A percentile compares a stretch with the other conserved stretches of the same genome.
phyloP scores from a whole-genome alignment of 345 rosid species.

The Aurinia saxatilis region DNA sequence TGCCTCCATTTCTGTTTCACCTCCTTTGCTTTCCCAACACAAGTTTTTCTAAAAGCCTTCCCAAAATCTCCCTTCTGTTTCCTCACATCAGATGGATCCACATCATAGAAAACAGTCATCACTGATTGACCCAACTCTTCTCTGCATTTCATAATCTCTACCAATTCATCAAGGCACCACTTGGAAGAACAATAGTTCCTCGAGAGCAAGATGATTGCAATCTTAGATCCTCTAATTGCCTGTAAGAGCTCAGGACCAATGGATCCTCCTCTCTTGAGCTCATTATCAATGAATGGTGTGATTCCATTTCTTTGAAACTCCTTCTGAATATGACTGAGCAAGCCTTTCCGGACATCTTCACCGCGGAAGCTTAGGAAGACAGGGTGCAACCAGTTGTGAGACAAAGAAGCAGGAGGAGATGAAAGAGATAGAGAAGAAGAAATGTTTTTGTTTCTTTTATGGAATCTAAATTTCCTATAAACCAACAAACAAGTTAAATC shows the following conservation, averaged over 20 bases:
- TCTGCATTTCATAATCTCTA: neutral
- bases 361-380: neutral
- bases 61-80: neutral
- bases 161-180: slow-evolving; percentile 3
- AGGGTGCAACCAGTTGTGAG: neutral
- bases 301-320: neutral
- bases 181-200: neutral
- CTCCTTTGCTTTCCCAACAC: neutral
- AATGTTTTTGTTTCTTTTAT: neutral
- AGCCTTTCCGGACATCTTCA: neutral
- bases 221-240: neutral
- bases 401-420: neutral
- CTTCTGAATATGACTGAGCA: neutral
- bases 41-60: neutral
- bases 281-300: neutral
- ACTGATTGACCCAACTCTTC: neutral
- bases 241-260: neutral
- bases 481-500: neutral
- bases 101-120: neutral
- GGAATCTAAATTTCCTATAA: neutral
- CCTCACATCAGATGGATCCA: neutral
- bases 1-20: neutral
- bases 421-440: neutral
- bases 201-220: neutral
- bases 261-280: neutral